Evolutionary conservation across 768 basidiomycete genomes (phyloP), one percentile per base, ranked within the genome.

Genomic region (Boletus subparvulus): DNA sequence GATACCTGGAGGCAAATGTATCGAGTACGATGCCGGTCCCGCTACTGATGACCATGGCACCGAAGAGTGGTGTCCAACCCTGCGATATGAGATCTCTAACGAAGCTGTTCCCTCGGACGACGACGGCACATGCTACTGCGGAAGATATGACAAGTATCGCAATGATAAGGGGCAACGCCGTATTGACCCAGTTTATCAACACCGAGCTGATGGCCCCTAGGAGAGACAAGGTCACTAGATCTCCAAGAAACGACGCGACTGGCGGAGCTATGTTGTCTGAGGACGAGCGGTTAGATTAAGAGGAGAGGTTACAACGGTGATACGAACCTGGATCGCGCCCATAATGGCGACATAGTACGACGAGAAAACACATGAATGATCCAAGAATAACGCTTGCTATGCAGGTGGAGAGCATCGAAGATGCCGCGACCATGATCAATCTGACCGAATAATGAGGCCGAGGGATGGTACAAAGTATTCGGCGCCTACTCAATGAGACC

Each of bases 221-320:
- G 52, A 98, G 84, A 56, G 85, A 80, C 47, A 99, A 83, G 0
- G 96, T 96, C 48, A 98, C 80, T 35, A 99, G 80, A 66, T 98
- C 97, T 6, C 97, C 96, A 3, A 98, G 80, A 64, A 92, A 93
- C 3, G 93, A 84, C 0, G 97, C 97, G 10, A 98, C 80, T 0
- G 97, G 94, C 0, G 97, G 92, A 2, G 95, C 90, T 61, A 98
- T 95, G 70, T 99, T 99, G 68, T 97, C 94, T 93, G 65, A 8
- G 43, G 14, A 33, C 12, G 7, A 3, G 11, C 21, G 39, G 50
- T 65, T 17, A 54, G 28, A 33, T 14, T 16, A 46, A 17, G 35
- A 35, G 26, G 21, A 26, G 36, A 30, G 26, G 6, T 2, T 19
- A 47, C 4, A 19, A 11, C 3, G n/a, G 36, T 16, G 12, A 42